Conservation (phyloP, 148 eudicot species). For the Camellia granthamiana region DNA sequence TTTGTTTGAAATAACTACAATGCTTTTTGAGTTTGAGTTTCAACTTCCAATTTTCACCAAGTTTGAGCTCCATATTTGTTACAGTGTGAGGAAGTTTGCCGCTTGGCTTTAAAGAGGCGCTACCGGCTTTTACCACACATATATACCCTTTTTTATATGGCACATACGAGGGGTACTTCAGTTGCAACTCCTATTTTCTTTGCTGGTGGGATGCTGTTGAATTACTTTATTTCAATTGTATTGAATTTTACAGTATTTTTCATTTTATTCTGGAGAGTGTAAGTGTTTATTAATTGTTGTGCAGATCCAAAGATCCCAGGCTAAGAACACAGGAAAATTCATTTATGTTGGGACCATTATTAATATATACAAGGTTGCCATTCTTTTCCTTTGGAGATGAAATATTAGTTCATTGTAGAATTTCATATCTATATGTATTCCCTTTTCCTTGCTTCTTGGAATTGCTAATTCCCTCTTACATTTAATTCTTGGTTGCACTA, state of each 20-base stretch:
- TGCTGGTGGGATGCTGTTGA: constrained; percentile 51
- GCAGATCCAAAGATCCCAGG: constrained; percentile 71
- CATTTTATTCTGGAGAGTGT: not conserved
- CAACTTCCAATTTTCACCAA: not conserved
- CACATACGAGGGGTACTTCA: constrained; percentile 89
- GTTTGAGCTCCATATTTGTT: constrained; percentile 7
- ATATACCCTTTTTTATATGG: constrained; percentile 88
- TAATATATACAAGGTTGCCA: constrained; percentile 87
- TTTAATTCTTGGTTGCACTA: too few relatives aligned
- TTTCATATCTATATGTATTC: not conserved
- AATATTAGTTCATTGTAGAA: not conserved
- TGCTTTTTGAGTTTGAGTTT: not conserved
- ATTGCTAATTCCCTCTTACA: not conserved
- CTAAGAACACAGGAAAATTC: constrained; percentile 69
- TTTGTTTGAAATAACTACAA: not conserved
- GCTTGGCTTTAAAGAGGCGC: constrained; percentile 85
- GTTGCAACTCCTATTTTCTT: constrained; percentile 90
- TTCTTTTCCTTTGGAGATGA: constrained; percentile 15
- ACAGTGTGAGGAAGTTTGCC: constrained; percentile 98
- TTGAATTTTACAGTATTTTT: not conserved
- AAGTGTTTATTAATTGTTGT: constrained; percentile 18
- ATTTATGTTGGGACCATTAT: constrained; percentile 85
- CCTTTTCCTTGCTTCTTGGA: not conserved
- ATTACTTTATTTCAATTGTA: not conserved
- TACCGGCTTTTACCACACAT: constrained; percentile 90